Conservation (phyloP, 306 rosid genomes). For the Rosa chinensis region DNA sequence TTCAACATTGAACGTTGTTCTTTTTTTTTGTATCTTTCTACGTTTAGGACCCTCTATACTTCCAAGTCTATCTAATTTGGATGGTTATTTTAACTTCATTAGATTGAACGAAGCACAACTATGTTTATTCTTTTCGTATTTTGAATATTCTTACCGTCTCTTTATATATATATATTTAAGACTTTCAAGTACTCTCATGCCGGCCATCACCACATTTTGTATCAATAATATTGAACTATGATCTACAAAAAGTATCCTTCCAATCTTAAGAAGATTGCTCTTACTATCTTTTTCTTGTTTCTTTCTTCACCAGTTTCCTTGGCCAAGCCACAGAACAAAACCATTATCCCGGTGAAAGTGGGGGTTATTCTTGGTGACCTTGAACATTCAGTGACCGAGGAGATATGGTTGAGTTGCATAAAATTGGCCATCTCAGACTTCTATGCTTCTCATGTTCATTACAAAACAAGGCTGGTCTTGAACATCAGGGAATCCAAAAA, state of each 20-base stretch:
- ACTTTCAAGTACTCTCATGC: neutral
- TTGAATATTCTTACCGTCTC: too few relatives aligned
- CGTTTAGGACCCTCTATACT: too few relatives aligned
- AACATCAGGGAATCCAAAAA: neutral
- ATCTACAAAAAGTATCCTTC: neutral
- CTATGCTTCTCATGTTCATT: neutral
- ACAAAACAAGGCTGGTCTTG: neutral
- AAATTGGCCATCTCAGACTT: neutral
- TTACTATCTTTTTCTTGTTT: neutral
- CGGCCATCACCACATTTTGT: too few relatives aligned
- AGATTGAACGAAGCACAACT: too few relatives aligned
- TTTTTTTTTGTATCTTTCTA: too few relatives aligned
- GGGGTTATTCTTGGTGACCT: constrained; percentile 28
- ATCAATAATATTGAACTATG: constrained; percentile 55
- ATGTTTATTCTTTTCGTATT: too few relatives aligned
- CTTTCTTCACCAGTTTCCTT: neutral
- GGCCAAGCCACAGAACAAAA: neutral
- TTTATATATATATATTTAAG: neutral
- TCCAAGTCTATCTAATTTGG: too few relatives aligned
- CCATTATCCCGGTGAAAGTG: constrained; percentile 14
- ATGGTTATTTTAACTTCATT: too few relatives aligned
- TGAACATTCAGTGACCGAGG: constrained; percentile 8
- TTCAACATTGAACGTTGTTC: too few relatives aligned
- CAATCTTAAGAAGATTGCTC: neutral
- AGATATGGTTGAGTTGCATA: constrained; percentile 5